Base-by-base conservation (phyloP, 2,329 filamentous ascomycete genomes). In the Trichoderma breve region DNA sequence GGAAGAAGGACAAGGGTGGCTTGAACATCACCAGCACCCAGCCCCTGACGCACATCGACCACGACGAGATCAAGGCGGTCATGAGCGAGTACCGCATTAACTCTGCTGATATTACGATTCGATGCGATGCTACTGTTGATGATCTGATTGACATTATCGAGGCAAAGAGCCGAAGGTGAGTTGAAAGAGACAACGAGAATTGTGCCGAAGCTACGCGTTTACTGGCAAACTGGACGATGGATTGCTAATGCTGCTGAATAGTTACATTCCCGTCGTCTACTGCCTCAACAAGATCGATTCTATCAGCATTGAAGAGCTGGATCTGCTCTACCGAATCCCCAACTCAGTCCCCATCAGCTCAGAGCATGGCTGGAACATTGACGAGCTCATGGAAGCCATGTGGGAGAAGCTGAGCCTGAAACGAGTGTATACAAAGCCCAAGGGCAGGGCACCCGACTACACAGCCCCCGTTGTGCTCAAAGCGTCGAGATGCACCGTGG, bases 261-360 rank as follows among this genome's bases (percentile, higher is more conserved):
- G 93, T 81, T 99, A 99, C 81, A 98, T 99, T 75, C 96, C 96
- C n/a, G 96, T 98, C 75, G 93, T 99, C 70, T 99, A 99, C 84
- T 96, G 97, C 55, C 88, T 99, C 78, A 99, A 99, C 89, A 99
- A 99, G 86, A 99, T 99, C 77, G 96, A 99, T 83, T 90, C 95
- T 70, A 98, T 99, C 81, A 95, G 93, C 66, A 98, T 99, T 77
- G 95, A 99, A 83, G 96, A 99, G 83, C 87, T 99, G 73, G 96
- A 99, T 83, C 85, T 99, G 73, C 87, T 99, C 32, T 98, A 99
- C 84, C 91, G 95, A 55, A 99, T 99, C 76, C 96, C 96, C 63
- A 97, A 98, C 80, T 94, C 96, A 15, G 96, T 96, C 73, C 96
- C 96, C 32, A 98, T 99, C 83, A 98, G 95, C 81, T 96, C 95